phyloP scores from a whole-genome alignment of 1,284 basidiomycete species.

The Cryptococcus sp. region DNA sequence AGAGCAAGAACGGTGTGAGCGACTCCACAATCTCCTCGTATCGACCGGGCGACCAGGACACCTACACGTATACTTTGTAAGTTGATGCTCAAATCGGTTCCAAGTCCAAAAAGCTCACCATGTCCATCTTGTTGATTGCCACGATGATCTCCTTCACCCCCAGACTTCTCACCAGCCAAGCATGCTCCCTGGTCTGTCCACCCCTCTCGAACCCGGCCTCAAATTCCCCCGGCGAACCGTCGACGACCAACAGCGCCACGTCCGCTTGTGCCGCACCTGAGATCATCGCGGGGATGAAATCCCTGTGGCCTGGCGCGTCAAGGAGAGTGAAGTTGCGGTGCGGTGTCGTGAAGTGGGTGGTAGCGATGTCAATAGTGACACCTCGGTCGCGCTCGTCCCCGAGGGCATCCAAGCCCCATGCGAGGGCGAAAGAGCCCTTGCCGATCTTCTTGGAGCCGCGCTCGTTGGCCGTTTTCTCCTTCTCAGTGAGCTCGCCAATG shows the following conservation, averaged over 20 bases:
- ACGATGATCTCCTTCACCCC: slow-evolving; percentile 93
- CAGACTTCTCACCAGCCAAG: slow-evolving; percentile 84
- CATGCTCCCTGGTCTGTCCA: slow-evolving; percentile 95
- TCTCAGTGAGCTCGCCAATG: slow-evolving; percentile 80
- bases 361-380: slow-evolving; percentile 95
- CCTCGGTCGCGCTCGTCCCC: slow-evolving; percentile 90
- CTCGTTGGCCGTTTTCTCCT: slow-evolving; percentile 78
- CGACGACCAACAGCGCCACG: slow-evolving; percentile 91
- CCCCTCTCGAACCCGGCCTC: slow-evolving; percentile 92
- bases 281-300: slow-evolving; percentile 99
- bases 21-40: slow-evolving; percentile 78
- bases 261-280: slow-evolving; percentile 96
- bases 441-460: slow-evolving; percentile 85
- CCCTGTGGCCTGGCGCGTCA: slow-evolving; percentile 94
- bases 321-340: slow-evolving; percentile 83
- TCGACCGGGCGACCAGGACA: slow-evolving; percentile 73
- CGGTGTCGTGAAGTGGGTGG: slow-evolving; percentile 73
- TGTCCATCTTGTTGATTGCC: slow-evolving; percentile 92
- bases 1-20: slow-evolving; percentile 75
- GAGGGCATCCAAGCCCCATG: slow-evolving; percentile 94
- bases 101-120: slow-evolving; percentile 55
- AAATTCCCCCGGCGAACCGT: slow-evolving; percentile 85
- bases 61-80: slow-evolving; percentile 54
- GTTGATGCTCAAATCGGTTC: not conserved
- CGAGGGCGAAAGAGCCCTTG: slow-evolving; percentile 94